A percentile compares a stretch with the other conserved stretches of the same genome.
phyloP scores from a whole-genome alignment of 164 flowering plant genomes.

The Aristolochia fimbriata region DNA sequence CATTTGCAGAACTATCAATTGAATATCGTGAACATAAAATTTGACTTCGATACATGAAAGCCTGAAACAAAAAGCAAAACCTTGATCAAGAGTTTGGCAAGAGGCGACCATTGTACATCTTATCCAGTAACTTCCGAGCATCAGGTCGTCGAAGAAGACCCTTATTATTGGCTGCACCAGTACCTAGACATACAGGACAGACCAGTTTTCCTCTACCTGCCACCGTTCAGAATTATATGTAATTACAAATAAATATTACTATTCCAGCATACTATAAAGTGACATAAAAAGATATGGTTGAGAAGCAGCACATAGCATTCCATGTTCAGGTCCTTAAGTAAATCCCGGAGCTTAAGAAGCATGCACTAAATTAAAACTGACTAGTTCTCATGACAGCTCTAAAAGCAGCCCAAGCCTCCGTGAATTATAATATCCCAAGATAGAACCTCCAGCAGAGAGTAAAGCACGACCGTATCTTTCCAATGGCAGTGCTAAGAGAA shows the following conservation, averaged over 20 bases:
- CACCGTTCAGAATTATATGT: not conserved
- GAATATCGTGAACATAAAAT: too few species aligned
- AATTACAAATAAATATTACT: not conserved
- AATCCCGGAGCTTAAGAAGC: too few species aligned
- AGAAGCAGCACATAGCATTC: not conserved
- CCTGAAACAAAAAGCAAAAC: not conserved
- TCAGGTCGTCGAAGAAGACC: conserved; percentile 92
- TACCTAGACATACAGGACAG: conserved; percentile 92
- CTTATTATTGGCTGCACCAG: conserved; percentile 91
- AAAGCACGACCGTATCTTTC: too few species aligned
- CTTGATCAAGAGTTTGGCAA: conserved; percentile 47
- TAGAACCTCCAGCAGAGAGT: too few species aligned
- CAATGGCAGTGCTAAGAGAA: too few species aligned
- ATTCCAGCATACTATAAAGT: not conserved
- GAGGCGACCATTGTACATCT: conserved; percentile 90
- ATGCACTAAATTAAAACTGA: too few species aligned
- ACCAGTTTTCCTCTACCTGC: conserved; percentile 92
- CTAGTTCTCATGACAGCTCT: too few species aligned
- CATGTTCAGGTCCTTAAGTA: not conserved
- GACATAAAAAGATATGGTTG: too few species aligned
- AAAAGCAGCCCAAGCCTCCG: too few species aligned
- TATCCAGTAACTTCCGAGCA: conserved; percentile 67
- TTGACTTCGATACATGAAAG: too few species aligned
- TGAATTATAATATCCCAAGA: too few species aligned
- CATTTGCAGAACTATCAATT: too few species aligned